phyloP scores from a whole-genome alignment of 495 filamentous ascomycete genomes.

The Aspergillus ostianus region DNA sequence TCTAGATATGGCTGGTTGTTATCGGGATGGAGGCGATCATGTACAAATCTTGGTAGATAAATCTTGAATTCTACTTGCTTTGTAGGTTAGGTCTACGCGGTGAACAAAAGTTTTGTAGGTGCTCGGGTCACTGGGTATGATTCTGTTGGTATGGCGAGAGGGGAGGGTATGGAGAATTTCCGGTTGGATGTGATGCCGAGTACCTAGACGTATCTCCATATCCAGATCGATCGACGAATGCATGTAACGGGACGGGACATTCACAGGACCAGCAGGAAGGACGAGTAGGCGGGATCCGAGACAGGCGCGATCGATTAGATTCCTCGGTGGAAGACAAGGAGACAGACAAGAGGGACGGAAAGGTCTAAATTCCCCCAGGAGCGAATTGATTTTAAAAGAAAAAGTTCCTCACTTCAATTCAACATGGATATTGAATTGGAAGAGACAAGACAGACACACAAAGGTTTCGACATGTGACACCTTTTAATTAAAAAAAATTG shows the following conservation, averaged over 20 bases:
- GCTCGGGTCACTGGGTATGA: neutral
- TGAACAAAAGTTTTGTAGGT: neutral
- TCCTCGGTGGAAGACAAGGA: slow-evolving; percentile 24
- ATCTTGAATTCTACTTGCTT: neutral
- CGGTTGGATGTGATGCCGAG: too few relatives aligned
- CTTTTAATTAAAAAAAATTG: slow-evolving; percentile 15
- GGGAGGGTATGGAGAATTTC: too few relatives aligned
- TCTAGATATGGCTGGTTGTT: neutral
- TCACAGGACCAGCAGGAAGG: too few relatives aligned
- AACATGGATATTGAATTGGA: slow-evolving; percentile 13
- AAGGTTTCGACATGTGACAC: slow-evolving; percentile 23
- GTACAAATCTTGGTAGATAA: neutral
- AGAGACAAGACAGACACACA: slow-evolving; percentile 1
- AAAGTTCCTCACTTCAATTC: slow-evolving; percentile 40
- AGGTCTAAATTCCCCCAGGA: neutral
- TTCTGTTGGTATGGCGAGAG: too few relatives aligned
- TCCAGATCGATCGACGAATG: too few relatives aligned
- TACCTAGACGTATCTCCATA: too few relatives aligned
- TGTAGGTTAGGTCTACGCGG: neutral
- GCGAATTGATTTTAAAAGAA: neutral
- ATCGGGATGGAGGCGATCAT: neutral
- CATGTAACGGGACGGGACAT: too few relatives aligned
- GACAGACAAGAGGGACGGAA: neutral
- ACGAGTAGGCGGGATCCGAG: neutral
- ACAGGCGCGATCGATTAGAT: neutral